Evolutionary conservation across 1,284 basidiomycete species (phyloP).

Genomic region (Bjerkandera adusta): DNA sequence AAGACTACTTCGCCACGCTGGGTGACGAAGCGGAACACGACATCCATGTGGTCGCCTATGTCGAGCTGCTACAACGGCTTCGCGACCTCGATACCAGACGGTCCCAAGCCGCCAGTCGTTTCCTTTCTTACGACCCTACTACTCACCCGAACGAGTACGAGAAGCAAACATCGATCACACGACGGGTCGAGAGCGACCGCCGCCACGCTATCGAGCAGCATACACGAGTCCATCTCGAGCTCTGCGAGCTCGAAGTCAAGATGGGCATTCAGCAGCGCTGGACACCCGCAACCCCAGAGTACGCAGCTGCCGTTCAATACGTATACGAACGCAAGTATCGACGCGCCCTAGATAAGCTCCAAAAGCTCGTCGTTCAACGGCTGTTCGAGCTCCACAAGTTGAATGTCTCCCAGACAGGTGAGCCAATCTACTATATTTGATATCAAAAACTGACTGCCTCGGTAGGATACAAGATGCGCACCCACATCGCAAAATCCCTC

Average conservation of each 20-base stretch:
- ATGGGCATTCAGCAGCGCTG: slow-evolving; percentile 22
- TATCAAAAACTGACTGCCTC: neutral
- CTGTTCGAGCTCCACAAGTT: slow-evolving; percentile 30
- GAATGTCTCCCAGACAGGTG: slow-evolving; percentile 21
- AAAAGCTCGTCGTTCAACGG: slow-evolving; percentile 25
- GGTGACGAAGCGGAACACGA: slow-evolving; percentile 1
- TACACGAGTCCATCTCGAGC: slow-evolving; percentile 3
- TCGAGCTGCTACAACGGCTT: slow-evolving; percentile 16
- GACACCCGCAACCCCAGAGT: slow-evolving; percentile 16
- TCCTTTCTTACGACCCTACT: neutral
- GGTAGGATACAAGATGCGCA: slow-evolving; percentile 23
- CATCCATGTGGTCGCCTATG: slow-evolving; percentile 6
- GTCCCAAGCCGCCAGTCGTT: neutral
- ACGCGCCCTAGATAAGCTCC: slow-evolving; percentile 22
- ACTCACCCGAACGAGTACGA: neutral
- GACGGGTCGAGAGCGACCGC: slow-evolving; percentile 11
- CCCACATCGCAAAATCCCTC: slow-evolving; percentile 26
- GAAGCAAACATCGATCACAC: neutral
- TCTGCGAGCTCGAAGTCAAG: slow-evolving; percentile 16
- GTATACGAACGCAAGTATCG: slow-evolving; percentile 19
- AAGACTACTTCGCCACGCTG: slow-evolving; percentile 1
- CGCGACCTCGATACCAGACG: slow-evolving; percentile 18
- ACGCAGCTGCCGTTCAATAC: slow-evolving; percentile 10
- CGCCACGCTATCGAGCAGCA: slow-evolving; percentile 5
- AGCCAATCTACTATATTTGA: neutral